Conservation (phyloP, 495 filamentous ascomycete genomes). For the Aspergillus ellipticus region DNA sequence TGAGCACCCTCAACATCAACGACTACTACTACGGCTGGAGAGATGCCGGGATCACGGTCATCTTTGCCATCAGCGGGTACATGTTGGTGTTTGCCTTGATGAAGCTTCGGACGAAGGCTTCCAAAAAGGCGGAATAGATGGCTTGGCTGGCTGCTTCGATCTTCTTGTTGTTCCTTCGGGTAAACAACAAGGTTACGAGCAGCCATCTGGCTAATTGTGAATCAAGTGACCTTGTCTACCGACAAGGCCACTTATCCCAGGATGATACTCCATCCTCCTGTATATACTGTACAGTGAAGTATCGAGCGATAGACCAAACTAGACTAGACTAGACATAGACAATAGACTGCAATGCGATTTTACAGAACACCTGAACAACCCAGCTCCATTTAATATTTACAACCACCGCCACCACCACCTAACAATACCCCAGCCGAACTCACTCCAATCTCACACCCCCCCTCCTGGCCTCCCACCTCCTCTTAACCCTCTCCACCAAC, state of each 20-base stretch:
- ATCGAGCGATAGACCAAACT: too few species aligned
- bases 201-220: too few species aligned
- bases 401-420: background rate
- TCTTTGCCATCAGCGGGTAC: slow-evolving; percentile 40
- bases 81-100: slow-evolving; percentile 42
- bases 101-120: slow-evolving; percentile 29
- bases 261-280: background rate
- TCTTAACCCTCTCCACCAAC: slow-evolving; percentile 22
- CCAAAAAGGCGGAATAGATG: slow-evolving; percentile 16
- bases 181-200: too few species aligned
- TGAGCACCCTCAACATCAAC: slow-evolving; percentile 33
- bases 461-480: slow-evolving; percentile 31
- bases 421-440: background rate
- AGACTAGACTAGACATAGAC: too few species aligned
- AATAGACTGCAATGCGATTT: too few species aligned
- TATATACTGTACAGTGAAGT: background rate
- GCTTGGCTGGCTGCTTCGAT: background rate
- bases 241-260: too few species aligned
- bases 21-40: slow-evolving; percentile 37
- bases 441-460: slow-evolving; percentile 30
- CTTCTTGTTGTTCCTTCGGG: too few species aligned
- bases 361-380: too few species aligned
- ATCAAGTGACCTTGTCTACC: background rate
- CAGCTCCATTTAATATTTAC: background rate
- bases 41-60: slow-evolving; percentile 35